phyloP scores from a whole-genome alignment of 345 rosid genomes.

The Syzygium grande region DNA sequence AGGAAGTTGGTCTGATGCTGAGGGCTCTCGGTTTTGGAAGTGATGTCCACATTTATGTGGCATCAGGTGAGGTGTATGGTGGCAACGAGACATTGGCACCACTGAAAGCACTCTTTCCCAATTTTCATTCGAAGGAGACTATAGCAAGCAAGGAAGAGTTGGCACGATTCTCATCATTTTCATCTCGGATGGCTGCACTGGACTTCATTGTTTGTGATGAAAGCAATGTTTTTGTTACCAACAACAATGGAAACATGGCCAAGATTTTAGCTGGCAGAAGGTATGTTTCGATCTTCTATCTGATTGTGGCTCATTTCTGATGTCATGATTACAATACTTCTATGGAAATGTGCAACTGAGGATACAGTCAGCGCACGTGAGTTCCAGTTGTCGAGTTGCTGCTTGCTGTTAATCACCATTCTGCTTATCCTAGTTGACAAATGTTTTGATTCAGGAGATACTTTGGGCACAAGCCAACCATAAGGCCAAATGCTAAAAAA shows the following conservation, averaged over 20 bases:
- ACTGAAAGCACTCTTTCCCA: conserved; percentile 73
- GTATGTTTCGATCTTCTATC: conserved; percentile 19
- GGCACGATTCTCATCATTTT: conserved; percentile 57
- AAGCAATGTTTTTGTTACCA: conserved; percentile 85
- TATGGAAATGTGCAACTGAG: neutral
- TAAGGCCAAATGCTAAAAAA: conserved; percentile 81
- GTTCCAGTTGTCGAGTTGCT: neutral
- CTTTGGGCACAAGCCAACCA: conserved; percentile 85
- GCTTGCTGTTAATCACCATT: neutral
- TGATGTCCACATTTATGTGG: conserved; percentile 77
- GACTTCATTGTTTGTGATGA: conserved; percentile 92
- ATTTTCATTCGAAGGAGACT: conserved; percentile 78
- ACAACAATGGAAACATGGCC: conserved; percentile 99
- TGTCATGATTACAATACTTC: neutral
- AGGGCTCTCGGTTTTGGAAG: conserved; percentile 83
- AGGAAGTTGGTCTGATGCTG: conserved; percentile 86
- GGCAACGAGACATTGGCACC: conserved; percentile 82
- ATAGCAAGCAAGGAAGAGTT: conserved; percentile 62
- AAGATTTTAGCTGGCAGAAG: conserved; percentile 90
- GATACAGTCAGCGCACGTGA: neutral
- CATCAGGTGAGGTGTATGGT: conserved; percentile 90
- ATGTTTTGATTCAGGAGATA: conserved; percentile 51
- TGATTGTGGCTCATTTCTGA: neutral
- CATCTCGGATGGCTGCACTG: conserved; percentile 93
- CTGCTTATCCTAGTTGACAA: neutral